A percentile compares a stretch with the other conserved stretches of the same genome.
Evolutionary conservation across 768 basidiomycete genomes (phyloP).

Genomic region (Cyclocybe cylindracea): DNA sequence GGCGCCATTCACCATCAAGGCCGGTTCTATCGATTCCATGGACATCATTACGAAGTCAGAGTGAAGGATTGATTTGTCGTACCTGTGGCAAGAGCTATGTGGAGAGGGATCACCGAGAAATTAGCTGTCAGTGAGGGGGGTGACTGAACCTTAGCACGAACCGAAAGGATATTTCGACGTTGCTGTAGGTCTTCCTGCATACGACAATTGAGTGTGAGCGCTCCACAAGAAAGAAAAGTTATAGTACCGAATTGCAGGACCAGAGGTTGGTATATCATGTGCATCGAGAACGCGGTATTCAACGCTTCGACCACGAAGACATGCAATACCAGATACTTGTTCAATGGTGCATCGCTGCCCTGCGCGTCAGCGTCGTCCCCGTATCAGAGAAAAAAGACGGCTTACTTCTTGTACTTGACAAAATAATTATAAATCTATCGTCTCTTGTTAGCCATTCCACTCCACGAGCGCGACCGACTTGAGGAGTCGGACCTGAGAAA

Average conservation of each 20-base stretch:
- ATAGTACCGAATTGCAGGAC: background rate
- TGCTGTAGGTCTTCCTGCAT: background rate
- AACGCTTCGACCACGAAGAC: background rate
- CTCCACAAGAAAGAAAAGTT: background rate
- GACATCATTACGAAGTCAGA: background rate
- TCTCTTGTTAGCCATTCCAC: background rate
- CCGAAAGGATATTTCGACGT: background rate
- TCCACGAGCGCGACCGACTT: background rate
- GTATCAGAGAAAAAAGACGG: background rate
- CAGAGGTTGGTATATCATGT: constrained; percentile 1
- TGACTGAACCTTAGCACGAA: background rate
- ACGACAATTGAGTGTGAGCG: background rate
- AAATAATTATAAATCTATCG: background rate
- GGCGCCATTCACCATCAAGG: background rate
- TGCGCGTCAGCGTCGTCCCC: too few relatives aligned
- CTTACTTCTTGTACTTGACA: background rate
- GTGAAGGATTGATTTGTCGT: background rate
- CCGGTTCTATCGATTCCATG: background rate
- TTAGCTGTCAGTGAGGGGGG: background rate
- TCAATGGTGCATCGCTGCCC: background rate
- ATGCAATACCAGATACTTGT: background rate
- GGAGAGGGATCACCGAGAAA: too few relatives aligned
- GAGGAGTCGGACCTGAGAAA: background rate
- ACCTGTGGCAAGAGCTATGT: background rate
- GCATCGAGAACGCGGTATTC: background rate